phyloP scores from a whole-genome alignment of 805 yeast genomes.

The Kuraishia cidri region DNA sequence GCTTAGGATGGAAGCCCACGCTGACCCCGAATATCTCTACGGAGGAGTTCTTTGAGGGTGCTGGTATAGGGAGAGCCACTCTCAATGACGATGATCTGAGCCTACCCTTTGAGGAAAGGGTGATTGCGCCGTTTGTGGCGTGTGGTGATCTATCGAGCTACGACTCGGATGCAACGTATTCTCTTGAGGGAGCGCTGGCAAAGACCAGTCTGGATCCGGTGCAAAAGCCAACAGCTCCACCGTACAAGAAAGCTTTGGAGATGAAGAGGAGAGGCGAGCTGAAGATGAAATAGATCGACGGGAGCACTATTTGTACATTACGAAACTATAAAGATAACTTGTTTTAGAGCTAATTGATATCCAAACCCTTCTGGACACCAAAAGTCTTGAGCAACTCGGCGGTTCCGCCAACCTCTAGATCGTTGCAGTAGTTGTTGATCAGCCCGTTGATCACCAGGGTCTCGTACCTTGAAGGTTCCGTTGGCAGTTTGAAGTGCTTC shows the following conservation, averaged over 20 bases:
- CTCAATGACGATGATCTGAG: conserved; percentile 36
- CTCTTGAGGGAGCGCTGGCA: conserved; percentile 32
- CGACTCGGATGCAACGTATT: conserved; percentile 94
- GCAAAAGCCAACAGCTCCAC: conserved; percentile 94
- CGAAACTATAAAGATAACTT: background rate
- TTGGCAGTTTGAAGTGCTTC: conserved; percentile 54
- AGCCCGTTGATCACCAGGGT: conserved; percentile 60
- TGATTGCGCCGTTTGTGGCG: conserved; percentile 86
- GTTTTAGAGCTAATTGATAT: conserved; percentile 8
- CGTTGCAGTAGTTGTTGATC: conserved; percentile 62
- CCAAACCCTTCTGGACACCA: conserved; percentile 46
- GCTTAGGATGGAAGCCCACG: conserved; percentile 75
- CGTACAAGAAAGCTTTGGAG: conserved; percentile 87
- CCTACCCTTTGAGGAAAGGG: conserved; percentile 54
- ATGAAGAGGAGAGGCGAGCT: conserved; percentile 70
- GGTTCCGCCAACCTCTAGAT: conserved; percentile 62
- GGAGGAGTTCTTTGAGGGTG: conserved; percentile 72
- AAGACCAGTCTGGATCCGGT: conserved; percentile 73
- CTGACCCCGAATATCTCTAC: conserved; percentile 46
- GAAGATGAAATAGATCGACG: no score
- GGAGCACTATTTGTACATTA: conserved; percentile 1
- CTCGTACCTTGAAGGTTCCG: conserved; percentile 69
- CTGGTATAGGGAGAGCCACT: conserved; percentile 44
- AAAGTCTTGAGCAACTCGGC: conserved; percentile 55
- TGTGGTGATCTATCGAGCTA: conserved; percentile 87